Evolutionary conservation across 768 basidiomycete species (phyloP).

Genomic region (Mycena amicta): DNA sequence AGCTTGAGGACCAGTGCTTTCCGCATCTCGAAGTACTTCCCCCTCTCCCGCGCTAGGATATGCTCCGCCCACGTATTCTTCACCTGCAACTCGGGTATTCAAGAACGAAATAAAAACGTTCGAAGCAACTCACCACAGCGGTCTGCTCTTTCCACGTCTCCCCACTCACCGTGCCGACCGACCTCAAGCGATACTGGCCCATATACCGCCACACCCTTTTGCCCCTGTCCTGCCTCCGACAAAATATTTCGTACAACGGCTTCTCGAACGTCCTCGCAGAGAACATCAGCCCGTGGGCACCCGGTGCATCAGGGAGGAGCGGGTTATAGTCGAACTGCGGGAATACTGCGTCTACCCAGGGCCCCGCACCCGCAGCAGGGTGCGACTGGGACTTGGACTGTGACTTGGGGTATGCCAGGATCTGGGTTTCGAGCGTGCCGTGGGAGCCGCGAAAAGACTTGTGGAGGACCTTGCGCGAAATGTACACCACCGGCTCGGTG

Average conservation of each 20-base stretch:
- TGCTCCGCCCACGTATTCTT: slow-evolving; percentile 23
- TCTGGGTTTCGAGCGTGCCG: background rate
- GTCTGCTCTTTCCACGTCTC: slow-evolving; percentile 21
- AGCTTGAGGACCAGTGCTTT: too few relatives aligned
- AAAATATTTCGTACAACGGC: slow-evolving; percentile 22
- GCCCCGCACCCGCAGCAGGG: too few relatives aligned
- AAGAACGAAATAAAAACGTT: too few relatives aligned
- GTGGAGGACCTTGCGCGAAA: background rate
- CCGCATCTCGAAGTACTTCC: slow-evolving; percentile 28
- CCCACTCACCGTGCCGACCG: slow-evolving; percentile 24
- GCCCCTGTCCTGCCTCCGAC: slow-evolving; percentile 4
- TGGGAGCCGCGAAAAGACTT: background rate
- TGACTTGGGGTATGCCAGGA: background rate
- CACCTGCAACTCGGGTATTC: slow-evolving; percentile 6
- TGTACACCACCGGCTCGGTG: background rate
- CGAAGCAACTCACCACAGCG: slow-evolving; percentile 3
- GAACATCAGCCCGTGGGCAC: slow-evolving; percentile 31
- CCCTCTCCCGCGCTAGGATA: slow-evolving; percentile 9
- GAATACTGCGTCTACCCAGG: slow-evolving; percentile 26
- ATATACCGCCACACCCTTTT: slow-evolving; percentile 28
- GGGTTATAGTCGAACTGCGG: slow-evolving; percentile 31
- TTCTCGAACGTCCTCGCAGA: slow-evolving; percentile 27
- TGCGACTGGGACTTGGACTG: background rate
- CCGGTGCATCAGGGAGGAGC: slow-evolving; percentile 27
- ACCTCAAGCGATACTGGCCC: slow-evolving; percentile 27